Percentiles rank a stretch among this genome's conserved stretches.
These are phyloP conservation scores for Penicillium sp. DNA, from an alignment of 2,329 filamentous ascomycete genomes.

Conservation along the genomic window DNA sequence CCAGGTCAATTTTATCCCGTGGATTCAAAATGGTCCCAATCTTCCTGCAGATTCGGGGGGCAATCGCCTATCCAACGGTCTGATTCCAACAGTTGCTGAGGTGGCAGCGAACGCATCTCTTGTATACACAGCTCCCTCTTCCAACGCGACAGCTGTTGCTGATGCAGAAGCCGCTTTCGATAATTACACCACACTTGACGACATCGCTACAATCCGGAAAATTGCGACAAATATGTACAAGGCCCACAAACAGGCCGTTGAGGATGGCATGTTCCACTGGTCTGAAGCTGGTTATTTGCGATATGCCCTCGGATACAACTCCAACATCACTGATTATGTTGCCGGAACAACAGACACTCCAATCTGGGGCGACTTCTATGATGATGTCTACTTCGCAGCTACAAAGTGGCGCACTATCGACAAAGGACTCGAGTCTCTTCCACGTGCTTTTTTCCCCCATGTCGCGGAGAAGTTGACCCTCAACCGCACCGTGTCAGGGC, in stretches of 20 bases:
- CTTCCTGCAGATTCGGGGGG: constrained; percentile 52
- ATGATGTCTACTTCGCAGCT: constrained; percentile 61
- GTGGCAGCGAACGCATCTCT: constrained; percentile 45
- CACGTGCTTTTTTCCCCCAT: constrained; percentile 62
- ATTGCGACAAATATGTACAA: constrained; percentile 43
- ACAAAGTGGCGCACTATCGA: constrained; percentile 67
- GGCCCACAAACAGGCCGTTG: constrained; percentile 56
- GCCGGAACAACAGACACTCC: constrained; percentile 46
- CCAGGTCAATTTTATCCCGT: constrained; percentile 45
- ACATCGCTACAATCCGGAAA: constrained; percentile 24
- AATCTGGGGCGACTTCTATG: constrained; percentile 56
- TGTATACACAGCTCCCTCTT: constrained; percentile 37
- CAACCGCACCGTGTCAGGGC: constrained; percentile 57
- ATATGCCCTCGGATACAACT: constrained; percentile 56
- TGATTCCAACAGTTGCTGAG: constrained; percentile 55
- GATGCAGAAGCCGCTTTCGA: constrained; percentile 43
- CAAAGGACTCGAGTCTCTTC: constrained; percentile 60
- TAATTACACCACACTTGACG: constrained; percentile 32
- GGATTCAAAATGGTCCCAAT: constrained; percentile 50
- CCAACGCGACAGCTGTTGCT: constrained; percentile 36
- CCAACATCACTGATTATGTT: constrained; percentile 58
- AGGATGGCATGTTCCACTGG: constrained; percentile 61
- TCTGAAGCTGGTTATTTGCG: constrained; percentile 65
- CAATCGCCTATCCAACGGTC: constrained; percentile 52
- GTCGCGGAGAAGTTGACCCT: constrained; percentile 60